Base-by-base conservation (phyloP, 2,329 filamentous ascomycete species). In the Pseudocercospora cruenta region DNA sequence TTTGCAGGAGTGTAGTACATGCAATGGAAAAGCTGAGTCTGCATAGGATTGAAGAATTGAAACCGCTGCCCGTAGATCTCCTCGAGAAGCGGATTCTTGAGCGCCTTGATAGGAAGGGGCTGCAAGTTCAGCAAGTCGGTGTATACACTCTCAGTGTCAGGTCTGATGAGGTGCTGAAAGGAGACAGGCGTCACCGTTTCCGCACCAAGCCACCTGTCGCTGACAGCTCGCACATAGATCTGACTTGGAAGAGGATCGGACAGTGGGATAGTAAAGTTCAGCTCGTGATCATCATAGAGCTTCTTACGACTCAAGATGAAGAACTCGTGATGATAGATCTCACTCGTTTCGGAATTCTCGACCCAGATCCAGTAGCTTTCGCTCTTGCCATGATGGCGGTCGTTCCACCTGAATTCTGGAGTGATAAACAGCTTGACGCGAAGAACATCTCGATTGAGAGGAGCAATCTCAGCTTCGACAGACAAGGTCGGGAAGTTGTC, bases 321-420 rank as follows among this genome's bases (percentile, higher is more conserved):
- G 79, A 91, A 97, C 77, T 99, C 95, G 70, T 98, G 92, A 74
- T 99, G 95, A 74, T 97, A 98, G 47, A 99, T 98, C 78, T 98
- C 94, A 0, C 93, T 94, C 0, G 94, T 97, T 73, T 98, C 95
- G 0, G 94, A 97, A 77, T 98, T 97, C 78, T 99, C 95, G 2
- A 99, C 94, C 96, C 95, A 99, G 65, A 99, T 91, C 87, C 96
- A 99, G 81, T 96, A 99, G 3, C 94, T 94, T 75, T 99, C 95
- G 0, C 94, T 97, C 2, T 90, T 93, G 19, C 96, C 96, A 75
- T 99, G 94, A 66, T 97, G 87, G 55, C 91, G 89, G 71, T 98
- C 94, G 72, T 97, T 96, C 95, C 95, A 99, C 43, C 84, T 85
- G 76, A 99, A 99, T 60, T 98, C 94, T 0, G 95, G 93, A 1